These are phyloP conservation scores for Decorospora gaudefroyi DNA, from an alignment of 2,329 filamentous ascomycete genomes.

Conservation along the genomic window DNA sequence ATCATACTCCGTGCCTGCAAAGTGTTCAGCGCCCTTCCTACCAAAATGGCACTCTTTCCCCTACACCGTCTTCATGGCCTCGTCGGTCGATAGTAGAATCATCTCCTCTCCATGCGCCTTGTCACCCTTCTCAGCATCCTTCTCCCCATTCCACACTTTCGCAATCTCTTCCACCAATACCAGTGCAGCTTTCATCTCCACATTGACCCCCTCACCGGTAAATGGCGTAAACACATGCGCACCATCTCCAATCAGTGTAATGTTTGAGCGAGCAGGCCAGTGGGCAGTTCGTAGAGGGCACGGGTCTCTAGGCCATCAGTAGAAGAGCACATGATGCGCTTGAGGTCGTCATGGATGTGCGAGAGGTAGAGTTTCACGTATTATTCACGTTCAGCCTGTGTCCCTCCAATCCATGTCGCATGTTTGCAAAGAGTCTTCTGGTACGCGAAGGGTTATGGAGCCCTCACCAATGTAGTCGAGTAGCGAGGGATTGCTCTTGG, in stretches of 20 bases:
- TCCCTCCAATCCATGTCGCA: conserved; percentile 54
- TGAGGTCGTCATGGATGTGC: conserved; percentile 44
- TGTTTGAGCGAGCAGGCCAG: conserved; percentile 56
- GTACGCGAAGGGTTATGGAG: conserved; percentile 42
- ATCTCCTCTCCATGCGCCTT: conserved; percentile 35
- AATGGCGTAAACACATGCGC: conserved; percentile 65
- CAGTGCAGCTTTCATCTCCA: conserved; percentile 60
- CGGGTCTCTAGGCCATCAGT: conserved; percentile 24
- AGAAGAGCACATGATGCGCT: conserved; percentile 28
- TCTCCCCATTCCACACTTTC: conserved; percentile 21
- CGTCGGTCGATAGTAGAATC: conserved; percentile 27
- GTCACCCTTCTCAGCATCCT: conserved; percentile 27
- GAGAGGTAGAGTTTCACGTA: conserved; percentile 31
- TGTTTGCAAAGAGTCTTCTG: conserved; percentile 48
- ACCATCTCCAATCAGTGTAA: conserved; percentile 63
- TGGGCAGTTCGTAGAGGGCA: conserved; percentile 59
- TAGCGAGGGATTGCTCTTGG: conserved; percentile 52
- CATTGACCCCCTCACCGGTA: conserved; percentile 64
- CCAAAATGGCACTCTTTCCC: conserved; percentile 32
- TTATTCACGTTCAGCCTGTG: conserved; percentile 37
- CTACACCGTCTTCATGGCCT: conserved; percentile 24
- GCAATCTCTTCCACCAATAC: conserved; percentile 49
- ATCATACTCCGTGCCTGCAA: conserved; percentile 35
- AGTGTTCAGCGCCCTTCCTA: conserved; percentile 20
- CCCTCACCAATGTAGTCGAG: conserved; percentile 53